Base-by-base conservation (phyloP, 352 stramenopile genomes). In the Pythium brachiatum region DNA sequence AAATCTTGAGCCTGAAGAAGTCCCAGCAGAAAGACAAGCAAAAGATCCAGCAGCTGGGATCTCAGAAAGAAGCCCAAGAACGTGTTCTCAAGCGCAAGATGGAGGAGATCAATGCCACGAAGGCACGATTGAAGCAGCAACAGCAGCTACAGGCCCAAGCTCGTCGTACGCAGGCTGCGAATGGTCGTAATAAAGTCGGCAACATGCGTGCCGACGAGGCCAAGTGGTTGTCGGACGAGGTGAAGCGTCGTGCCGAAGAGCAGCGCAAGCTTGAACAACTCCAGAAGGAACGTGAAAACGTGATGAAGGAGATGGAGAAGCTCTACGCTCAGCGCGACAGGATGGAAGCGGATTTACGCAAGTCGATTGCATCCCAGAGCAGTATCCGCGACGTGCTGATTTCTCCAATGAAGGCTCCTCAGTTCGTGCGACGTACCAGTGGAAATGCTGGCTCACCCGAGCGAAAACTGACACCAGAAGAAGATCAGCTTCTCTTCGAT, bases 71-170 rank as follows among this genome's bases (percentile, higher is more conserved):
- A 61, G 87, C 87, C 0, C 87, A 95, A 60, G 87, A 95, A 39
- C 81, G 87, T 16, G 87, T 95, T 13, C 66, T 95, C 26, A 94
- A 93, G 69, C 81, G 87, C 3, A 93, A 93, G 59, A 93, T 94
- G 83, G 85, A 95, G 59, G 87, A 95, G 60, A 81, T 91, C 47
- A 84, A 78, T 15, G 83, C 80, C 13, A 78, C 81, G 6, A 95
- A 94, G 59, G 80, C 84, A 27, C 68, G 81, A 16, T 57, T 95
- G n/a, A 94, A 94, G 64, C 85, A 94, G 23, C 87, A 95, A 41
- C 82, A 93, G 50, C 78, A 91, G 57, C 29, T 92, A 8, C 83
- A 83, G 50, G 81, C 80, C 0, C 81, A 94, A 54, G 81, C 84
- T 21, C 83, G 76, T 29, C 81, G 85, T 53, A 88, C 79, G 51